A percentile compares a stretch with the other conserved stretches of the same genome.
phyloP scores from a whole-genome alignment of 805 yeast genomes.

The Kazachstania martiniae region DNA sequence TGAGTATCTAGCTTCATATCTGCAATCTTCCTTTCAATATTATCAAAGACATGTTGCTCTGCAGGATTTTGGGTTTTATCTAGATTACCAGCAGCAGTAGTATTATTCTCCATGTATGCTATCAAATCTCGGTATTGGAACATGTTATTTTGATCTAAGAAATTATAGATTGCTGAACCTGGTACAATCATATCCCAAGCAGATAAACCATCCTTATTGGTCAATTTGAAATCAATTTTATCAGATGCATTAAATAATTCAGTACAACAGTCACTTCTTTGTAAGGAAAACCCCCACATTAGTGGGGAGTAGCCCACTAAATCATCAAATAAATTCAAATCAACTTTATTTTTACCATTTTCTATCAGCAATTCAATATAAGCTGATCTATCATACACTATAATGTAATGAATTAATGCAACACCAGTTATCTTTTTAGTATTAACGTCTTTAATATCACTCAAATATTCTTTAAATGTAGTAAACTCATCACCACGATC shows the following conservation, averaged over 20 bases:
- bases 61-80: slow-evolving; percentile 3
- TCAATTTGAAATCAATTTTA: slow-evolving; percentile 36
- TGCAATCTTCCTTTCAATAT: slow-evolving; percentile 33
- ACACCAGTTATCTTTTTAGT: slow-evolving; percentile 29
- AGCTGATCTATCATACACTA: slow-evolving; percentile 40
- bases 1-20: slow-evolving; percentile 17
- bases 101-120: background rate
- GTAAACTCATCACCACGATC: slow-evolving; percentile 15
- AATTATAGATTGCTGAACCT: slow-evolving; percentile 46
- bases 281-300: slow-evolving; percentile 77
- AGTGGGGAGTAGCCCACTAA: slow-evolving; percentile 52
- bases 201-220: slow-evolving; percentile 18
- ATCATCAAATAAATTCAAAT: slow-evolving; percentile 41
- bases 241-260: slow-evolving; percentile 54
- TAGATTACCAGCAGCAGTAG: background rate
- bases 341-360: slow-evolving; percentile 25
- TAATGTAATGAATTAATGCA: slow-evolving; percentile 41
- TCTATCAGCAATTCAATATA: slow-evolving; percentile 38
- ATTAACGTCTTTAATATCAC: slow-evolving; percentile 11
- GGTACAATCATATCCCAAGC: slow-evolving; percentile 52
- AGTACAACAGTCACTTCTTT: slow-evolving; percentile 43
- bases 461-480: slow-evolving; percentile 11
- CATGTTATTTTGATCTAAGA: slow-evolving; percentile 43
- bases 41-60: too few relatives aligned
- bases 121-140: slow-evolving; percentile 11